A percentile compares a stretch with the other conserved stretches of the same genome.
Conservation (phyloP, 106 monocot species). For the Dioscorea dumetorum region DNA sequence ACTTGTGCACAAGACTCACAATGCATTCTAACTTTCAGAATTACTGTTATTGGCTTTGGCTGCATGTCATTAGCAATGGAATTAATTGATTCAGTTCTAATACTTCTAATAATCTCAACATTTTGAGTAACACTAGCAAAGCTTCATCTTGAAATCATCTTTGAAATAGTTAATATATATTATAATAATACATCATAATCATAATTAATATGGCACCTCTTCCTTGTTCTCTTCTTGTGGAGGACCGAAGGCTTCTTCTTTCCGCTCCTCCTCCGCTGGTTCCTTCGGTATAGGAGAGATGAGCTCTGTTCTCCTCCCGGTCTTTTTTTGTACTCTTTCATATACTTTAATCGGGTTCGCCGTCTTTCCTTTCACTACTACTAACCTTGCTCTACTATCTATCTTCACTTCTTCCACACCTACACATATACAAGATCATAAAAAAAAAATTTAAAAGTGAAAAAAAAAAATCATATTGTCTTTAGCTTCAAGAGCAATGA, state of each 20-base stretch:
- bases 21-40: constrained; percentile 68
- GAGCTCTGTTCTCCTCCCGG: constrained; percentile 50
- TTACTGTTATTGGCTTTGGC: constrained; percentile 53
- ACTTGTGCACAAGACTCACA: constrained; percentile 68
- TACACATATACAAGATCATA: neutral
- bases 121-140: too few relatives aligned
- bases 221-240: constrained; percentile 47
- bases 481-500: neutral
- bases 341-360: constrained; percentile 49
- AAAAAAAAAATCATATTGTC: neutral
- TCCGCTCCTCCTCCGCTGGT: constrained; percentile 29
- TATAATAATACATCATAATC: too few relatives aligned
- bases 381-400: constrained; percentile 44
- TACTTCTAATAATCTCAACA: too few relatives aligned
- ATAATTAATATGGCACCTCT: constrained; percentile 14
- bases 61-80: neutral
- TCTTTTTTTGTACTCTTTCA: constrained; percentile 73
- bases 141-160: too few relatives aligned
- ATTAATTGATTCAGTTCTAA: neutral
- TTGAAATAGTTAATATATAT: neutral
- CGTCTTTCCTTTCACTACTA: constrained; percentile 58
- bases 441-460: neutral
- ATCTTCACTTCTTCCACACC: constrained; percentile 60
- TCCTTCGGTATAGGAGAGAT: constrained; percentile 60
- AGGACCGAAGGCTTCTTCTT: constrained; percentile 14